Evolutionary conservation across 768 basidiomycete species (phyloP).

Genomic region (Rickenella mellea): DNA sequence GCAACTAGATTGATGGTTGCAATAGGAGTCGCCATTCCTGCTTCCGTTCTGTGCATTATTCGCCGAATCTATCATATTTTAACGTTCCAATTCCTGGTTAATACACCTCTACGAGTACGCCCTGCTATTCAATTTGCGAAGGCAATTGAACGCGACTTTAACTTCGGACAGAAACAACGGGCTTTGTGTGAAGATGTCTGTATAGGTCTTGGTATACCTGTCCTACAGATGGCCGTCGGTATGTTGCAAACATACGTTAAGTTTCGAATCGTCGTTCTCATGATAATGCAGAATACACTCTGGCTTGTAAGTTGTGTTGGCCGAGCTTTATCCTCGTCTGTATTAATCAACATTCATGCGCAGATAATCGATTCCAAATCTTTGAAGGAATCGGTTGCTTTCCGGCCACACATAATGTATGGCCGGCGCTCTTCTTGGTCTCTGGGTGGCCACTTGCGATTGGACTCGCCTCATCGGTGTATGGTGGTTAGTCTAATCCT

Average conservation of each 20-base stretch:
- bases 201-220: constrained; percentile 44
- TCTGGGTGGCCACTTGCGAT: constrained; percentile 31
- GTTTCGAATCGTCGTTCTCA: constrained; percentile 19
- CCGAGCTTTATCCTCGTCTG: constrained; percentile 17
- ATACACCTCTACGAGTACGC: not conserved
- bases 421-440: constrained; percentile 24
- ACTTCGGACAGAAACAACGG: constrained; percentile 31
- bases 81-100: too few species aligned
- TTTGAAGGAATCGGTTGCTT: constrained; percentile 40
- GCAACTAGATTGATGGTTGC: constrained; percentile 28
- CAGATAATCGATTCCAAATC: constrained; percentile 38
- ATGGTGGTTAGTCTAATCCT: constrained; percentile 24
- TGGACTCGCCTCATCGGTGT: constrained; percentile 27
- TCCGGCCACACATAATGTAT: constrained; percentile 26
- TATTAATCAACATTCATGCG: constrained; percentile 18
- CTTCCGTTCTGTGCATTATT: constrained; percentile 34
- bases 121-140: too few species aligned
- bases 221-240: constrained; percentile 39
- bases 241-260: constrained; percentile 15
- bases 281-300: constrained; percentile 23
- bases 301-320: constrained; percentile 16
- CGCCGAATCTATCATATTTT: constrained; percentile 41
- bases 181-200: constrained; percentile 26
- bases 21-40: constrained; percentile 25
- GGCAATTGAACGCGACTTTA: not conserved